Percentiles rank a stretch among this genome's conserved stretches.
Conservation (phyloP, 768 basidiomycete genomes). For the Inosperma sp. region DNA sequence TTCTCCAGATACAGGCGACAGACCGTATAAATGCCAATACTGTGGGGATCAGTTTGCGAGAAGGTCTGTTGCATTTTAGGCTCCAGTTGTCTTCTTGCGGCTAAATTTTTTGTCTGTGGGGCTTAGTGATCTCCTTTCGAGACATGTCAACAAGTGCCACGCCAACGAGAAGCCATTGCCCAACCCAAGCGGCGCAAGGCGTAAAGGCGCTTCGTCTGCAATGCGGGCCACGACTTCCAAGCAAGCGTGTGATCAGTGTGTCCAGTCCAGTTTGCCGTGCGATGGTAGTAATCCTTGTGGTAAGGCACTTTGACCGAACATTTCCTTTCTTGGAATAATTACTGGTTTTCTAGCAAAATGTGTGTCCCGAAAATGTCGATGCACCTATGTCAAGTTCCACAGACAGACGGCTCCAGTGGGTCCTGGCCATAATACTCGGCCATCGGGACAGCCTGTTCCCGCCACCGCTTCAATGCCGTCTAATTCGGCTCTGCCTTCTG, state of each 20-base stretch:
- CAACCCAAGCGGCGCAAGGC: constrained; percentile 37
- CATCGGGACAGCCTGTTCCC: constrained; percentile 19
- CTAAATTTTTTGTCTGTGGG: constrained; percentile 5
- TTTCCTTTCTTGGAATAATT: constrained; percentile 2
- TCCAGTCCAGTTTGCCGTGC: constrained; percentile 67
- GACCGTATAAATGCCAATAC: constrained; percentile 83
- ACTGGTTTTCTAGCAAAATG: constrained; percentile 62
- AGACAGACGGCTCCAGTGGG: constrained; percentile 76
- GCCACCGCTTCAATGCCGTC: constrained; percentile 12
- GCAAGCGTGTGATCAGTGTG: constrained; percentile 83
- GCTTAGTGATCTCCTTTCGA: constrained; percentile 74
- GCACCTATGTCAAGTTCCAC: constrained; percentile 80
- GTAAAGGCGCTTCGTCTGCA: constrained; percentile 63
- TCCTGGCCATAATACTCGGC: constrained; percentile 56
- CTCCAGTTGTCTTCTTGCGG: background rate
- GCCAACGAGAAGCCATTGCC: constrained; percentile 61
- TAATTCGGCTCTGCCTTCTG: constrained; percentile 11
- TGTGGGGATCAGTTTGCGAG: constrained; percentile 89
- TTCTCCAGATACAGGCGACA: constrained; percentile 73
- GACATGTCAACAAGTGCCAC: constrained; percentile 88
- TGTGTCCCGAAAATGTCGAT: constrained; percentile 60
- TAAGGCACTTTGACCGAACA: constrained; percentile 28
- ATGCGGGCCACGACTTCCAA: constrained; percentile 75
- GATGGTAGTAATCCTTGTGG: constrained; percentile 78
- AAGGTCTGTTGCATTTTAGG: constrained; percentile 43